A percentile compares a stretch with the other conserved stretches of the same genome.
phyloP scores from a whole-genome alignment of 495 filamentous ascomycete genomes.

The Aspergillus nanangensis region DNA sequence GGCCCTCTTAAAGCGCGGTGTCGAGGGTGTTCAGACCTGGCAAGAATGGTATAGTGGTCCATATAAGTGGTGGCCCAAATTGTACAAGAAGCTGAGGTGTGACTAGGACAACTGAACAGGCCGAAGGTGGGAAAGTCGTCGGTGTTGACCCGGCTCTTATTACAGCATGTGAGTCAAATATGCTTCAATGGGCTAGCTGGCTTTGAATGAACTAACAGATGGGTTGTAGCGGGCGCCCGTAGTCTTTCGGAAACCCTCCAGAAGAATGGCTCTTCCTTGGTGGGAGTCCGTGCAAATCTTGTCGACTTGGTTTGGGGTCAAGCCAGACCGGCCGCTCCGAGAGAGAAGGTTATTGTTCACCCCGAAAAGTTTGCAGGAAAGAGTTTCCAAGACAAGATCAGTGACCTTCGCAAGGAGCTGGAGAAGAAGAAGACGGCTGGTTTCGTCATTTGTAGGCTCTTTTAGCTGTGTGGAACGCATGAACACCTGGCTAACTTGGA shows the following conservation, averaged over 20 bases:
- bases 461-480: neutral
- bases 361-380: conserved; percentile 76
- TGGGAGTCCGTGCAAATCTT: conserved; percentile 72
- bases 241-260: conserved; percentile 84
- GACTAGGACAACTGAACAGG: conserved; percentile 68
- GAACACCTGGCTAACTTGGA: conserved; percentile 15
- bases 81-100: conserved; percentile 18
- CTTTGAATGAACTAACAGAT: conserved; percentile 10
- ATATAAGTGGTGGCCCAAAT: conserved; percentile 1
- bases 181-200: neutral
- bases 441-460: conserved; percentile 69
- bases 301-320: conserved; percentile 84
- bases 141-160: conserved; percentile 91
- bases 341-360: conserved; percentile 68
- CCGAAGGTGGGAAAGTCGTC: conserved; percentile 78
- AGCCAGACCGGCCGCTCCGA: conserved; percentile 67
- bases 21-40: conserved; percentile 94
- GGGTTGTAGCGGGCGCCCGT: conserved; percentile 60
- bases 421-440: conserved; percentile 86
- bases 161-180: conserved; percentile 55
- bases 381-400: conserved; percentile 74
- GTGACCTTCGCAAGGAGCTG: conserved; percentile 83
- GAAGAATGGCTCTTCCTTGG: conserved; percentile 72
- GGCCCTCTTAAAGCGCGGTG: conserved; percentile 85
- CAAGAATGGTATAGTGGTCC: conserved; percentile 76